Evolutionary conservation across 495 filamentous ascomycete species (phyloP).

Genomic region (Glonium stellatum): DNA sequence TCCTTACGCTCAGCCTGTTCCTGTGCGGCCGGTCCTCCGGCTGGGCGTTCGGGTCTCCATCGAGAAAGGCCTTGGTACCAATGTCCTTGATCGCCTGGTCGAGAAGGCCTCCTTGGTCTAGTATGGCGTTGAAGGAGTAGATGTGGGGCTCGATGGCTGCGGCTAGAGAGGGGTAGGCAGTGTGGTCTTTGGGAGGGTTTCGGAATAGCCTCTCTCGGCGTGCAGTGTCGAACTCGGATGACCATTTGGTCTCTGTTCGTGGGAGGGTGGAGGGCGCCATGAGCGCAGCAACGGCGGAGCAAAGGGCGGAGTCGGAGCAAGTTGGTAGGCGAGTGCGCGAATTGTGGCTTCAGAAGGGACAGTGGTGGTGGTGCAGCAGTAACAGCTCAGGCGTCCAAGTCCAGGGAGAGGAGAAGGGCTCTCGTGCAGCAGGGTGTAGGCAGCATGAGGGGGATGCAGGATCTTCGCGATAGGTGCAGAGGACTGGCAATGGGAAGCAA

Average conservation of each 20-base stretch:
- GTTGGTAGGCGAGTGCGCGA: not conserved
- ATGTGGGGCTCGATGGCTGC: conserved; percentile 81
- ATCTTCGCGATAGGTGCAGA: not conserved
- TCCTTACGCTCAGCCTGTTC: conserved; percentile 66
- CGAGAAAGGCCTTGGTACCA: conserved; percentile 77
- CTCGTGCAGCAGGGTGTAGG: too few species aligned
- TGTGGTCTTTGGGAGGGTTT: conserved; percentile 76
- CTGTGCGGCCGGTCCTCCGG: conserved; percentile 41
- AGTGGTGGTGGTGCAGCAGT: not conserved
- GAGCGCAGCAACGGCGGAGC: conserved; percentile 33
- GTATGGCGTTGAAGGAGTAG: conserved; percentile 92
- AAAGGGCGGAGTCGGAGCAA: not conserved
- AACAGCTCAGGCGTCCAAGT: not conserved
- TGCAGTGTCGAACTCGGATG: conserved; percentile 70
- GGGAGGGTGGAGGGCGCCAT: conserved; percentile 47
- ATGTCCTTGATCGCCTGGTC: conserved; percentile 78
- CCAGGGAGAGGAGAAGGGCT: too few species aligned
- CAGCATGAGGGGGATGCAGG: not conserved
- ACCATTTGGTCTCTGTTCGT: conserved; percentile 59
- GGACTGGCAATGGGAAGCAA: too few species aligned
- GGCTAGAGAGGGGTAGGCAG: conserved; percentile 81
- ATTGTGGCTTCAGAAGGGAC: not conserved
- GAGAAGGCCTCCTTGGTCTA: conserved; percentile 62
- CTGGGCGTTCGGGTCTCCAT: conserved; percentile 56
- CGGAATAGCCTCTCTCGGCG: conserved; percentile 80